Evolutionary conservation across 2,329 filamentous ascomycete genomes (phyloP).

Genomic region (Ophiostoma quercus): DNA sequence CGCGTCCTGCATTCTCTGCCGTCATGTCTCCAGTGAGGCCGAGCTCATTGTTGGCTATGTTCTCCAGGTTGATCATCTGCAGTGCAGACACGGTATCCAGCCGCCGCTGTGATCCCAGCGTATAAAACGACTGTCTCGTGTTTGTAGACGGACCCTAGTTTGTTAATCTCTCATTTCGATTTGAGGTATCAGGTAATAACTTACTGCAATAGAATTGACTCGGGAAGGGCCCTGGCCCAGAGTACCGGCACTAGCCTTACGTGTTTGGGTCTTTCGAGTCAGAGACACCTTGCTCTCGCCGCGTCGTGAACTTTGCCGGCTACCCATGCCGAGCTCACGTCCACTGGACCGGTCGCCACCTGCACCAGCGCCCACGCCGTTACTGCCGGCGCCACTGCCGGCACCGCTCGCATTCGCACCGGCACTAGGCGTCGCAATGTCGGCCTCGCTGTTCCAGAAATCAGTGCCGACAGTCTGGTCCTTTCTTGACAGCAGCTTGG

Average conservation of each 20-base stretch:
- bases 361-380: not conserved
- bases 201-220: conserved; percentile 40
- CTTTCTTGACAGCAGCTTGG: conserved; percentile 34
- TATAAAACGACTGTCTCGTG: conserved; percentile 44
- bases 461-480: conserved; percentile 39
- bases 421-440: conserved; percentile 41
- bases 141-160: not conserved
- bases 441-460: conserved; percentile 71
- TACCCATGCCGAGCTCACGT: conserved; percentile 46
- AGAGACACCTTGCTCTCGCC: conserved; percentile 50
- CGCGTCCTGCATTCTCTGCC: conserved; percentile 83
- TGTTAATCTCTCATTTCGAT: not conserved
- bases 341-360: conserved; percentile 40
- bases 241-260: conserved; percentile 47
- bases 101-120: conserved; percentile 51
- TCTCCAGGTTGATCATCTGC: conserved; percentile 89
- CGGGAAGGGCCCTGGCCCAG: conserved; percentile 42
- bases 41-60: conserved; percentile 80
- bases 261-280: conserved; percentile 50
- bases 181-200: not conserved
- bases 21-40: conserved; percentile 86
- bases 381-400: conserved; percentile 21
- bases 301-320: conserved; percentile 46
- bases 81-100: conserved; percentile 63
- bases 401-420: conserved; percentile 29